These are phyloP conservation scores for Ceratopteris richardii DNA, from an alignment of 75 land plant species.

Conservation along the genomic window DNA sequence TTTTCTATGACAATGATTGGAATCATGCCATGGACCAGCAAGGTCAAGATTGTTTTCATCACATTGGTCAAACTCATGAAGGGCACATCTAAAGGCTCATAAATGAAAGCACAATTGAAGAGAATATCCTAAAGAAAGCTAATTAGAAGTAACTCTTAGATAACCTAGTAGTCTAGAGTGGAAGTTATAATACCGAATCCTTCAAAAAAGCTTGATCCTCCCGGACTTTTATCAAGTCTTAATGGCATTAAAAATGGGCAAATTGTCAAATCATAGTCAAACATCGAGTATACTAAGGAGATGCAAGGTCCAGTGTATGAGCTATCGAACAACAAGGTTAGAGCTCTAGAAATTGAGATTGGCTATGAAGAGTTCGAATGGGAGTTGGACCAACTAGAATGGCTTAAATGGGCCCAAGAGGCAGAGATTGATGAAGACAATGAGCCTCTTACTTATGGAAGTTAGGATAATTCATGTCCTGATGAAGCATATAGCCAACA, in stretches of 20 bases:
- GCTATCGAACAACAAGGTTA: conserved; percentile 57
- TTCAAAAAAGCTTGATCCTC: conserved; percentile 95
- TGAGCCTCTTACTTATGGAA: conserved; percentile 91
- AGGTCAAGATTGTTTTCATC: conserved; percentile 97
- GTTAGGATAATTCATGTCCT: conserved; percentile 99
- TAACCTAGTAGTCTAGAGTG: conserved; percentile 98
- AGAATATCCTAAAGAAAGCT: conserved; percentile 96
- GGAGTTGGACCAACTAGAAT: conserved; percentile 93
- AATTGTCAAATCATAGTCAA: background rate
- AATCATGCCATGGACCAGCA: conserved; percentile 99
- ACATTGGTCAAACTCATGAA: conserved; percentile 98
- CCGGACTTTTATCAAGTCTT: conserved; percentile 86
- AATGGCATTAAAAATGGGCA: conserved; percentile 20
- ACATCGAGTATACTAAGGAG: background rate
- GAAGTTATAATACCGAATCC: conserved; percentile 92
- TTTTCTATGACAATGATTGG: conserved; percentile 99
- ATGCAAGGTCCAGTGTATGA: conserved; percentile 15
- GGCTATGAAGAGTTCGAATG: conserved; percentile 81
- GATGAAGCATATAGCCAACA: conserved; percentile 92
- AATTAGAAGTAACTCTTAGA: conserved; percentile 95
- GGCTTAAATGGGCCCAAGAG: conserved; percentile 88
- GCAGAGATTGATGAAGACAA: conserved; percentile 99
- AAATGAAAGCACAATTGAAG: conserved; percentile 97
- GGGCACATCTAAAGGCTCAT: conserved; percentile 92
- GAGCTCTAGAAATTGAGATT: conserved; percentile 49